Conservation (phyloP, 345 rosid species). For the Capsella bursapastoris region DNA sequence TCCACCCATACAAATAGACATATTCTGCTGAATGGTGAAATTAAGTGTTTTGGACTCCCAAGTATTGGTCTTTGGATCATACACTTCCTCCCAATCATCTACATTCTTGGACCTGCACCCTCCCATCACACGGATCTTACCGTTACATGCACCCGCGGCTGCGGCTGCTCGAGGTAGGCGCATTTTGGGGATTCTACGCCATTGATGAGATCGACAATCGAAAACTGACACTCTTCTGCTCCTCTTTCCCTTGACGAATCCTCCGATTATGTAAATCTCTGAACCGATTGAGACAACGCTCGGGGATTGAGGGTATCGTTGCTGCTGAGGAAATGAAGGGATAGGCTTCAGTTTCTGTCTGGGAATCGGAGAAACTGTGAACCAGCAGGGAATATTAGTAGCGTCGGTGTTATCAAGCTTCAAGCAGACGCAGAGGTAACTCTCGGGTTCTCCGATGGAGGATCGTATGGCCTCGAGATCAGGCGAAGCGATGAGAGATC, state of each 20-base stretch:
- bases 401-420: not conserved
- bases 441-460: not conserved
- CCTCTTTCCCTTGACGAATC: constrained; percentile 54
- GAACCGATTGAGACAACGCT: constrained; percentile 54
- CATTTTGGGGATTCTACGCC: constrained; percentile 44
- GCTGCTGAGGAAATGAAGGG: constrained; percentile 46
- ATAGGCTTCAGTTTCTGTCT: constrained; percentile 45
- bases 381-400: not conserved
- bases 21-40: not conserved
- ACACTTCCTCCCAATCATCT: constrained; percentile 31
- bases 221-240: constrained; percentile 57
- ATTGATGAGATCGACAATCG: constrained; percentile 60
- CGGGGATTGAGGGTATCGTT: constrained; percentile 43
- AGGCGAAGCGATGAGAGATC: constrained; percentile 49
- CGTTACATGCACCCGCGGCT: not conserved
- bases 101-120: not conserved
- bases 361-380: not conserved
- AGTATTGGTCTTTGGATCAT: not conserved
- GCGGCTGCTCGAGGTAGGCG: not conserved
- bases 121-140: not conserved
- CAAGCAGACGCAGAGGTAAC: constrained; percentile 20
- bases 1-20: too few relatives aligned
- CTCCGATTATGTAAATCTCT: constrained; percentile 63
- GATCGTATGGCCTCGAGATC: constrained; percentile 43
- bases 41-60: not conserved